These are phyloP conservation scores for Polytrichum formosum DNA, from an alignment of 225 moss, liverwort and hornwort genomes.

Conservation along the genomic window DNA sequence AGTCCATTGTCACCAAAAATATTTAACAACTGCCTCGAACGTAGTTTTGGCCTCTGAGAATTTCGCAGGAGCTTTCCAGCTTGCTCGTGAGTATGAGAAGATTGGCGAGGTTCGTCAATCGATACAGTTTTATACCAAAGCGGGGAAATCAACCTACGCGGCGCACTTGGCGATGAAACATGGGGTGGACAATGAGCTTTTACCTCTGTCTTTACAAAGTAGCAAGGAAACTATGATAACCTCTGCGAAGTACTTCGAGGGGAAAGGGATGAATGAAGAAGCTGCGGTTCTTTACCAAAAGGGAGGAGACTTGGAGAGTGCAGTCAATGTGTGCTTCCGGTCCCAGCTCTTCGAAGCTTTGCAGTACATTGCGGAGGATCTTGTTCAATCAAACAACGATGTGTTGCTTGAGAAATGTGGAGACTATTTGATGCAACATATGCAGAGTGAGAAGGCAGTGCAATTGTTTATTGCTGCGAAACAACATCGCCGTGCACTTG, in stretches of 20 bases:
- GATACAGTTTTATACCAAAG: slow-evolving; percentile 77
- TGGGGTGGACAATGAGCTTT: slow-evolving; percentile 75
- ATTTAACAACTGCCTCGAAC: slow-evolving; percentile 60
- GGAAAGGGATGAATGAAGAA: slow-evolving; percentile 72
- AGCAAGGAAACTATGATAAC: slow-evolving; percentile 77
- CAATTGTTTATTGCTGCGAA: slow-evolving; percentile 86
- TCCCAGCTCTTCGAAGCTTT: slow-evolving; percentile 83
- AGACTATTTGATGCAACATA: slow-evolving; percentile 89
- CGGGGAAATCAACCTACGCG: slow-evolving; percentile 79
- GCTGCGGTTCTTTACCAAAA: slow-evolving; percentile 88
- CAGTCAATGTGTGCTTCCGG: slow-evolving; percentile 84
- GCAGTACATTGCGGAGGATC: slow-evolving; percentile 72
- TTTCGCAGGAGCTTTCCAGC: slow-evolving; percentile 76
- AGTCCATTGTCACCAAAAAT: slow-evolving; percentile 79
- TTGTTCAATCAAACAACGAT: slow-evolving; percentile 79
- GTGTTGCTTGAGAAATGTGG: slow-evolving; percentile 82
- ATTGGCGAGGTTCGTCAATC: slow-evolving; percentile 63
- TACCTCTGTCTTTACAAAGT: slow-evolving; percentile 92
- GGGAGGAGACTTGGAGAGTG: slow-evolving; percentile 85
- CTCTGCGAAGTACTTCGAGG: slow-evolving; percentile 74
- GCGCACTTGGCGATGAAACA: slow-evolving; percentile 84
- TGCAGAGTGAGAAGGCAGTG: slow-evolving; percentile 85
- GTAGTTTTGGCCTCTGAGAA: slow-evolving; percentile 60
- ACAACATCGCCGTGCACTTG: slow-evolving; percentile 64
- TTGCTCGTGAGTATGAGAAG: slow-evolving; percentile 93